Percentiles rank a stretch among this genome's conserved stretches.
Evolutionary conservation across 139 green algal species (phyloP).

Genomic region (Auxenochlorella pyrenoidosa): DNA sequence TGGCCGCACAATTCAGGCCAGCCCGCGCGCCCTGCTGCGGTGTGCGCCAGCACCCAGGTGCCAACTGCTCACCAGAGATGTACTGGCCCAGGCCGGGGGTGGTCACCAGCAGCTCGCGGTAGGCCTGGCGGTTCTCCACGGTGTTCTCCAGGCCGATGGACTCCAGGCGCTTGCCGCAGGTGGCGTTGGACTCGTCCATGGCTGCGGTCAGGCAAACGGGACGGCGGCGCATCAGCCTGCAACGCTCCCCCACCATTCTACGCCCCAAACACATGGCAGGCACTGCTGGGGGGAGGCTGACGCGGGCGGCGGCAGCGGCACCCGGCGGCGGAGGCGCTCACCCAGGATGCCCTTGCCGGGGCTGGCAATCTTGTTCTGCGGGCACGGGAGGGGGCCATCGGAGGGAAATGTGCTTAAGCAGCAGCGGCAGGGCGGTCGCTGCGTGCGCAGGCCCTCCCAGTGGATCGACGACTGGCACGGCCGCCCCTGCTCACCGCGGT

Average conservation of each 20-base stretch:
- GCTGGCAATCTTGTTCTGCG: conserved; percentile 86
- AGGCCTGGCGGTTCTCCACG: conserved; percentile 94
- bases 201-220: neutral
- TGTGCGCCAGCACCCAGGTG: too few species aligned
- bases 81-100: conserved; percentile 92
- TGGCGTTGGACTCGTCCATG: conserved; percentile 99
- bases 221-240: neutral
- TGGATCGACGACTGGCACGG: neutral
- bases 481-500: conserved; percentile 3
- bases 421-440: neutral
- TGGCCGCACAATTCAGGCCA: too few species aligned
- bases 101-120: conserved; percentile 95
- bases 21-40: too few species aligned
- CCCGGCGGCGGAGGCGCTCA: neutral
- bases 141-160: conserved; percentile 99
- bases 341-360: conserved; percentile 92
- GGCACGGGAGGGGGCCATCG: neutral
- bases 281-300: neutral
- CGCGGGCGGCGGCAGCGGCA: neutral
- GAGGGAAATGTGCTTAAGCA: neutral
- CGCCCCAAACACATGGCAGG: neutral
- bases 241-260: neutral
- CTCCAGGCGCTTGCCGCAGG: conserved; percentile 88
- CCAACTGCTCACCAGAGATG: conserved; percentile 71
- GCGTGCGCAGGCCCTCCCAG: too few species aligned